These are phyloP conservation scores for Diaporthe citrichinensis DNA, from an alignment of 2,329 filamentous ascomycete genomes.

Conservation along the genomic window DNA sequence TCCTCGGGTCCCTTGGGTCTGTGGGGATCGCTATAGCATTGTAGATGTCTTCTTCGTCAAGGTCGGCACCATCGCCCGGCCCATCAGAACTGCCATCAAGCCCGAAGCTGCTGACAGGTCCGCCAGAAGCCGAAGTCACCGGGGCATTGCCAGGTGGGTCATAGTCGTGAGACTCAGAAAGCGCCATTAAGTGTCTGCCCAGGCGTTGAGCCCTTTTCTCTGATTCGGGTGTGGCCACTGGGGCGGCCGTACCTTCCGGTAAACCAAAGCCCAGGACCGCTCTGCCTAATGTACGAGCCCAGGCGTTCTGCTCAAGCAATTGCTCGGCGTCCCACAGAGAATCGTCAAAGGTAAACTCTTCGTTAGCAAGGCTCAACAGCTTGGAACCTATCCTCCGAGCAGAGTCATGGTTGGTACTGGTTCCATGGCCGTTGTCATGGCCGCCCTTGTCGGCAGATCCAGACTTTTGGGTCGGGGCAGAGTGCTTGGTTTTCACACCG, in stretches of 20 bases:
- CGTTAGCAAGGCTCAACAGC: neutral
- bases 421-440: neutral
- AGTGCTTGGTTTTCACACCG: neutral
- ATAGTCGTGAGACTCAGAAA: neutral
- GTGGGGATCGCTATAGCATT: neutral
- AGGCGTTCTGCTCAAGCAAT: neutral
- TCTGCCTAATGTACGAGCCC: neutral
- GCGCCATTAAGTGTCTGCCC: neutral
- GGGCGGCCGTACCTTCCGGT: too few species aligned
- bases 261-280: neutral
- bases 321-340: neutral
- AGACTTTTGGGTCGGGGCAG: neutral
- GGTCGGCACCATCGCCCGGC: neutral
- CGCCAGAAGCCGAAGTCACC: neutral
- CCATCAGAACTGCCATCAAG: neutral
- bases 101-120: neutral
- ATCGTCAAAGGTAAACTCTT: neutral
- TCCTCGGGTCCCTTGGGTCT: conserved; percentile 2
- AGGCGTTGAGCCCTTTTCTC: neutral
- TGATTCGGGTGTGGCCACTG: neutral
- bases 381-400: neutral
- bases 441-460: neutral
- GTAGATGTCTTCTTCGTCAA: neutral
- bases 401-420: neutral
- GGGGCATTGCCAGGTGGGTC: neutral